These are phyloP conservation scores for Phytophthora cryptogea DNA, from an alignment of 352 stramenopile genomes.

Conservation along the genomic window DNA sequence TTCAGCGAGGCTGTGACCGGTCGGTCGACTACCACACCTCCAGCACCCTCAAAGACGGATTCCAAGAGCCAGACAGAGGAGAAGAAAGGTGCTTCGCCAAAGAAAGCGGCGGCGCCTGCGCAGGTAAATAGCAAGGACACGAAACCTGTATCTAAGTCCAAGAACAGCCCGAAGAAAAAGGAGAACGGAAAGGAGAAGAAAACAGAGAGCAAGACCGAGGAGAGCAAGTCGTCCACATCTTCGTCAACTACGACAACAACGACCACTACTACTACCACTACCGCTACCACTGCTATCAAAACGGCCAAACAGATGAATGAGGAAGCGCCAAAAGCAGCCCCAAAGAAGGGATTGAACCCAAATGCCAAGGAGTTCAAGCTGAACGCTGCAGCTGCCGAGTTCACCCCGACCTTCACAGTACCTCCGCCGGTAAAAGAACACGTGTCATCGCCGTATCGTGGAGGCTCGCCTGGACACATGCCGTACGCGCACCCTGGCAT, in stretches of 20 bases:
- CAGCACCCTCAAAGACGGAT: slow-evolving; percentile 7
- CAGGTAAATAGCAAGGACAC: slow-evolving; percentile 27
- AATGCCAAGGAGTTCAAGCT: slow-evolving; percentile 90
- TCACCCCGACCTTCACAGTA: slow-evolving; percentile 67
- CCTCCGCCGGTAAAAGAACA: slow-evolving; percentile 28
- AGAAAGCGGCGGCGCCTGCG: slow-evolving; percentile 21
- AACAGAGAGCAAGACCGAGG: slow-evolving; percentile 20
- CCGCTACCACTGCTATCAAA: slow-evolving; percentile 1
- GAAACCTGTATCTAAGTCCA: slow-evolving; percentile 23
- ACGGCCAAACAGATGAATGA: slow-evolving; percentile 21
- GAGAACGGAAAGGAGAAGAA: slow-evolving; percentile 35
- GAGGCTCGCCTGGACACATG: slow-evolving; percentile 37
- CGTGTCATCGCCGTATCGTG: slow-evolving; percentile 56
- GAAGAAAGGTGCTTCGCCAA: slow-evolving; percentile 21
- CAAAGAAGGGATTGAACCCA: slow-evolving; percentile 82
- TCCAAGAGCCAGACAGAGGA: slow-evolving; percentile 14
- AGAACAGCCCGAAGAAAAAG: slow-evolving; percentile 31
- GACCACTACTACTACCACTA: slow-evolving; percentile 14
- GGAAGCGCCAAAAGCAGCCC: slow-evolving; percentile 18
- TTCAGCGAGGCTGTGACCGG: slow-evolving; percentile 77
- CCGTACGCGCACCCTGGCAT: slow-evolving; percentile 49
- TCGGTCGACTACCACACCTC: slow-evolving; percentile 23
- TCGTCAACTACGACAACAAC: slow-evolving; percentile 16
- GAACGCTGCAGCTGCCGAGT: slow-evolving; percentile 59
- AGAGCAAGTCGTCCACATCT: slow-evolving; percentile 16